Conservation (phyloP, 352 stramenopile species). For the Phytophthora pisi region DNA sequence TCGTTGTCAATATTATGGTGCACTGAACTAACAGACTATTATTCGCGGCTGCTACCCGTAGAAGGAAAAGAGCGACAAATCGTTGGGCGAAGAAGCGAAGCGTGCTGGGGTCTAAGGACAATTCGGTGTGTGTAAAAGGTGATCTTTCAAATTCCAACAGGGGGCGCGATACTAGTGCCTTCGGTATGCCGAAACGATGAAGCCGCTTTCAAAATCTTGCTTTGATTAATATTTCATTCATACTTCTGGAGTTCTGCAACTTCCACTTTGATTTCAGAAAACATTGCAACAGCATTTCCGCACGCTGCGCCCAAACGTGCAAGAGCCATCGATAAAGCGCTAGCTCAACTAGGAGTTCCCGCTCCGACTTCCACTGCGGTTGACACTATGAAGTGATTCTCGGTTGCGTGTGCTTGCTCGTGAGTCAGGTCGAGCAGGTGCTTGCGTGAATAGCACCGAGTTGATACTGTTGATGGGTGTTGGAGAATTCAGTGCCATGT, state of each 20-base stretch:
- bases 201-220: not conserved
- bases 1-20: not conserved
- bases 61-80: conserved; percentile 76
- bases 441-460: conserved; percentile 26
- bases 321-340: no score
- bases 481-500: conserved; percentile 38
- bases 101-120: conserved; percentile 26
- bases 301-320: no score
- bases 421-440: conserved; percentile 17
- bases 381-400: conserved; percentile 23
- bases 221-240: not conserved
- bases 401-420: conserved; percentile 14
- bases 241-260: no score
- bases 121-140: not conserved
- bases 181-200: not conserved
- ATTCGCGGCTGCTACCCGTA: conserved; percentile 22
- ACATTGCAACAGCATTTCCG: no score
- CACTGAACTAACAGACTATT: not conserved
- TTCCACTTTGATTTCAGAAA: no score
- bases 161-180: not conserved
- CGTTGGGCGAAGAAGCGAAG: conserved; percentile 62
- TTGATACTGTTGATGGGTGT: conserved; percentile 25
- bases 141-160: not conserved
- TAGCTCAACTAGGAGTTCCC: conserved; percentile 2
- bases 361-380: conserved; percentile 15